phyloP scores from a whole-genome alignment of 179 eudicot genomes.

The Actinidia polygama region DNA sequence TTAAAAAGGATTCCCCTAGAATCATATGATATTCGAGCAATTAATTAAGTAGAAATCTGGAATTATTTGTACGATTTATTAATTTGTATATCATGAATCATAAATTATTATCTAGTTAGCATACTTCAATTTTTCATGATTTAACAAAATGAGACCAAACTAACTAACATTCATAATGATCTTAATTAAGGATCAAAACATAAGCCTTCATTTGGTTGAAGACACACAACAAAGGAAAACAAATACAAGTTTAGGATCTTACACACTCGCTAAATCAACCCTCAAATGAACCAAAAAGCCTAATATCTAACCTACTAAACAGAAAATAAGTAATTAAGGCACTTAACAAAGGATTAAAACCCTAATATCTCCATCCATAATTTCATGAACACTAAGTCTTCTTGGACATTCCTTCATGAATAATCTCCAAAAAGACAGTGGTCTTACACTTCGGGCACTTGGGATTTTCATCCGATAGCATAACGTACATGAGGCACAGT shows the following conservation, averaged over 20 bases:
- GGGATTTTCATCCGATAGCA: conserved; percentile 56
- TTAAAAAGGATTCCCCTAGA: no score
- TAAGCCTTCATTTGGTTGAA: neutral
- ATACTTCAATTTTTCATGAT: no score
- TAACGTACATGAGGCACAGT: conserved; percentile 67
- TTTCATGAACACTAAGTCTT: neutral
- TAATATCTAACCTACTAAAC: neutral
- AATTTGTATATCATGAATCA: no score
- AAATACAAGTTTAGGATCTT: neutral
- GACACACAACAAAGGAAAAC: neutral
- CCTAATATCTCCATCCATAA: neutral
- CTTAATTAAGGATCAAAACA: neutral
- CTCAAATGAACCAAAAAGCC: neutral
- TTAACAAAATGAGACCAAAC: no score
- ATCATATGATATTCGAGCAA: no score
- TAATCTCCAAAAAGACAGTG: conserved; percentile 48
- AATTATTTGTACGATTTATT: no score
- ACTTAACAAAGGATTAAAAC: neutral
- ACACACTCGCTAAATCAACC: neutral
- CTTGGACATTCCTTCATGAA: neutral
- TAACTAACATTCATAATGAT: no score
- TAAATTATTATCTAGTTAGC: no score
- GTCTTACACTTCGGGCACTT: conserved; percentile 74
- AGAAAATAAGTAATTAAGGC: neutral
- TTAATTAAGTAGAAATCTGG: no score